Evolutionary conservation across 306 rosid species (phyloP).

Genomic region (Rosa multiflora): DNA sequence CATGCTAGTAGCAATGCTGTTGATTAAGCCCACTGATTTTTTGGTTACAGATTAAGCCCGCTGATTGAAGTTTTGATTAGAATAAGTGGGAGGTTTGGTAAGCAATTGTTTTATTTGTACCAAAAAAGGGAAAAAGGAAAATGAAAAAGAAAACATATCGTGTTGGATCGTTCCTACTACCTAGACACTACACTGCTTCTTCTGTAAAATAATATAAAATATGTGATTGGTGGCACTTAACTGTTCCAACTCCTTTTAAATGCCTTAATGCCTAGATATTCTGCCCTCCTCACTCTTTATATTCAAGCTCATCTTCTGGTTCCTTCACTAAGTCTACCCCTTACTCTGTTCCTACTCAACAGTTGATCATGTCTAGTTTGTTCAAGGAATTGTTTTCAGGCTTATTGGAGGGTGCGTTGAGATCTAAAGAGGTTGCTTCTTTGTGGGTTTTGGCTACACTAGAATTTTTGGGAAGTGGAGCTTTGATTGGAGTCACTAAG

Average conservation of each 20-base stretch:
- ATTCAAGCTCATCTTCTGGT: conserved; percentile 10
- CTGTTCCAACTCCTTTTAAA: conserved; percentile 13
- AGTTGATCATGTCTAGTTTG: conserved; percentile 13
- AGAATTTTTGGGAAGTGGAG: not conserved
- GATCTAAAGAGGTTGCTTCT: conserved; percentile 14
- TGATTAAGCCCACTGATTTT: too few species aligned
- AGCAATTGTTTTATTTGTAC: not conserved
- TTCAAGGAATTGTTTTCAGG: conserved; percentile 26
- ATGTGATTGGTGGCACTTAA: conserved; percentile 21
- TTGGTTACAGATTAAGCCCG: too few species aligned
- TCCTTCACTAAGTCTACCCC: conserved; percentile 5
- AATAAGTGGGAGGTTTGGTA: not conserved
- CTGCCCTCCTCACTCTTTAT: conserved; percentile 12
- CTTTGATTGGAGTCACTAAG: conserved; percentile 8
- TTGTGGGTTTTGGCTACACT: conserved; percentile 13
- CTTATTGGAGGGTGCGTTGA: not conserved
- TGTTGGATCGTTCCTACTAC: not conserved
- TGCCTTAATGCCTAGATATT: conserved; percentile 19
- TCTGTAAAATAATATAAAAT: conserved; percentile 10
- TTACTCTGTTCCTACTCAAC: conserved; percentile 10
- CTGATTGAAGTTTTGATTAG: not conserved
- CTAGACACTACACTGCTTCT: not conserved
- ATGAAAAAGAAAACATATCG: not conserved
- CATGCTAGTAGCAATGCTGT: not conserved
- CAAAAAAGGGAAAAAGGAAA: not conserved